Evolutionary conservation across 768 basidiomycete genomes (phyloP), one percentile per base, ranked within the genome.

Genomic region (Termitomyces eurrhizus): DNA sequence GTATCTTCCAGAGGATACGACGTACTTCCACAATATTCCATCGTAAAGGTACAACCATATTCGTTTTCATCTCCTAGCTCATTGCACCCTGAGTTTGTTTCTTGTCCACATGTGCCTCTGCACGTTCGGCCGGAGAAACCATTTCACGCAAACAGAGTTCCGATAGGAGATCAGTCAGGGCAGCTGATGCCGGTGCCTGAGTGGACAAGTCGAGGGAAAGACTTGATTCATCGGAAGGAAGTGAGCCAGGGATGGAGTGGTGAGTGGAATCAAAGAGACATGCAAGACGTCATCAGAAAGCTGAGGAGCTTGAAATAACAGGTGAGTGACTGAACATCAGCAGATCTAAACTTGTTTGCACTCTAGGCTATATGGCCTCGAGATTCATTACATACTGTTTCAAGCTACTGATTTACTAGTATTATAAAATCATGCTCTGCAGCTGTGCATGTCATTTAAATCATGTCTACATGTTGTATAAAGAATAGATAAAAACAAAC

Each of bases 201-300:
- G 8, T 51, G 62, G 55, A 49, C 12, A 39, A 35, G 14, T 35
- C 32, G 21, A 24, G 56, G 50, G n/a, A 45, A 52, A 14, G 62
- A 54, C 24, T 6, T 59, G 33, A 32, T 65, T 9, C 51, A 54
- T 42, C 37, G 66, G 26, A 52, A 57, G 46, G 69, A 67, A 54
- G 62, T 58, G 57, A 62, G 61, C 36, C 64, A 68, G 44, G 68
- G 68, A 16, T 69, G 70, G 70, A 72, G 67, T 51, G 69, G 69
- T 4, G 69, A 72, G 58, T 70, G 70, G 70, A 70, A 72, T 52
- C 64, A 60, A 7, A 57, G 59, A 3, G 70, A 68, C 37, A 70
- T 67, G 66, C 68, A 67, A 39, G 66, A 71, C 53, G 69, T 71
- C 9, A 70, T 71, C 44, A 45, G 55, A 56, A 67, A 69, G 58